These are phyloP conservation scores for Myxozyma geophila DNA, from an alignment of 805 yeast genomes.

Conservation along the genomic window DNA sequence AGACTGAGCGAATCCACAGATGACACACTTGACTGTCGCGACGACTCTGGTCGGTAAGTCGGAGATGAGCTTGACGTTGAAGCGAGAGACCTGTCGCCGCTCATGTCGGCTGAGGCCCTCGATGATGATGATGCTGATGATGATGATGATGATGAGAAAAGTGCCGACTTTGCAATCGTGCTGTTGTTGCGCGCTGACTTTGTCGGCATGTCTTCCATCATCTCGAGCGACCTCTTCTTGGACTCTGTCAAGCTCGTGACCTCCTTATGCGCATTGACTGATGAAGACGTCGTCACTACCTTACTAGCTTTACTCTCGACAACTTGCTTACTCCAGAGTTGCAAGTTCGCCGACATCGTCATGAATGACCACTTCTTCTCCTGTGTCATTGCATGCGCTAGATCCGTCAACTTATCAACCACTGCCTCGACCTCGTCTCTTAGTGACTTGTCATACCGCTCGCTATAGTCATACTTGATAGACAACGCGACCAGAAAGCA, in stretches of 20 bases:
- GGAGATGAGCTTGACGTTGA: slow-evolving; percentile 11
- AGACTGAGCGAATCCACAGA: not conserved
- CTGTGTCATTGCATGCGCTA: slow-evolving; percentile 17
- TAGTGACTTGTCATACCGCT: slow-evolving; percentile 6
- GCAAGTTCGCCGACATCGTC: slow-evolving; percentile 20
- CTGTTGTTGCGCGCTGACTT: not conserved
- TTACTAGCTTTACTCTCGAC: slow-evolving; percentile 18
- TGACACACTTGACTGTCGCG: slow-evolving; percentile 15
- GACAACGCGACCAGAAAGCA: slow-evolving; percentile 23
- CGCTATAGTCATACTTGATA: slow-evolving; percentile 15
- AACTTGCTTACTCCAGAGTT: slow-evolving; percentile 20
- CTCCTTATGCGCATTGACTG: not conserved
- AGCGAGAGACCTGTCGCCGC: not conserved
- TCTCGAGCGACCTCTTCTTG: not conserved
- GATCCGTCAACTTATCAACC: slow-evolving; percentile 8
- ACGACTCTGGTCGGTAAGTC: not conserved
- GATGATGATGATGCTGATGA: no score
- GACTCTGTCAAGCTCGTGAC: not conserved
- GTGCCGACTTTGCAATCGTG: no score
- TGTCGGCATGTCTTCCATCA: not conserved
- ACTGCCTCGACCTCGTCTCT: slow-evolving; percentile 16
- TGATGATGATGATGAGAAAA: no score
- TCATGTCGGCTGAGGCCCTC: no score
- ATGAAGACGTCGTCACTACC: not conserved
- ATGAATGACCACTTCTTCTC: slow-evolving; percentile 20